A percentile compares a stretch with the other conserved stretches of the same genome.
Conservation (phyloP, 2,329 filamentous ascomycete species). For the Shiraia sp. region DNA sequence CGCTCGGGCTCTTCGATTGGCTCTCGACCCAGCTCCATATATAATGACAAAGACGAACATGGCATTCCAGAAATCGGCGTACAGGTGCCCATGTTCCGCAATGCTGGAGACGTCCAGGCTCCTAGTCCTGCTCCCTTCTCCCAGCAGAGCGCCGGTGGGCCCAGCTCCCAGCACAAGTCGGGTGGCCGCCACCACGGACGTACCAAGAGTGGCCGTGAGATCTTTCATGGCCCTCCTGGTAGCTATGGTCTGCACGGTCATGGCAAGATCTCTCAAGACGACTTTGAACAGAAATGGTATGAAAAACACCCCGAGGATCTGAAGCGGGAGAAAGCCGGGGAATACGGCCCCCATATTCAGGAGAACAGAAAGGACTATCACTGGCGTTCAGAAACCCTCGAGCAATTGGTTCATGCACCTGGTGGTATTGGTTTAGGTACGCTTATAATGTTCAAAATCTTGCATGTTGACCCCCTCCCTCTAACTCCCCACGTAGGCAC, state of each 20-base stretch:
- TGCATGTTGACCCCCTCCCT: too few relatives aligned
- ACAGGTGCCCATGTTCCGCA: conserved; percentile 89
- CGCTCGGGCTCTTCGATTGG: conserved; percentile 41
- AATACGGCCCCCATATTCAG: conserved; percentile 62
- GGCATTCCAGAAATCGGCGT: conserved; percentile 92
- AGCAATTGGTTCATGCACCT: conserved; percentile 78
- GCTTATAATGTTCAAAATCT: too few relatives aligned
- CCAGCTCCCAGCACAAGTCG: conserved; percentile 59
- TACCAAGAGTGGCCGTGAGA: conserved; percentile 71
- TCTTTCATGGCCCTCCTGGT: conserved; percentile 75
- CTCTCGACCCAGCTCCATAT: conserved; percentile 59
- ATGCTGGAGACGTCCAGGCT: conserved; percentile 94
- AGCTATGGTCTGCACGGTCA: conserved; percentile 95
- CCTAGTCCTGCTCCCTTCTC: conserved; percentile 73
- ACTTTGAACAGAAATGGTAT: conserved; percentile 89
- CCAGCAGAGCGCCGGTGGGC: conserved; percentile 44
- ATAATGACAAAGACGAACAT: conserved; percentile 69
- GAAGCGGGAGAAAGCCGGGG: conserved; percentile 72
- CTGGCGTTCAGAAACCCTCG: conserved; percentile 86
- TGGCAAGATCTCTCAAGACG: conserved; percentile 73
- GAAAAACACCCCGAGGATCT: conserved; percentile 85
- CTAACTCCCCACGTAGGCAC: too few relatives aligned
- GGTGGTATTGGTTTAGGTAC: conserved; percentile 59
- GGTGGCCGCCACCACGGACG: conserved; percentile 62
- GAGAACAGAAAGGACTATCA: conserved; percentile 73